phyloP scores from a whole-genome alignment of 352 stramenopile species.

The Globisporangium paroecandrum region DNA sequence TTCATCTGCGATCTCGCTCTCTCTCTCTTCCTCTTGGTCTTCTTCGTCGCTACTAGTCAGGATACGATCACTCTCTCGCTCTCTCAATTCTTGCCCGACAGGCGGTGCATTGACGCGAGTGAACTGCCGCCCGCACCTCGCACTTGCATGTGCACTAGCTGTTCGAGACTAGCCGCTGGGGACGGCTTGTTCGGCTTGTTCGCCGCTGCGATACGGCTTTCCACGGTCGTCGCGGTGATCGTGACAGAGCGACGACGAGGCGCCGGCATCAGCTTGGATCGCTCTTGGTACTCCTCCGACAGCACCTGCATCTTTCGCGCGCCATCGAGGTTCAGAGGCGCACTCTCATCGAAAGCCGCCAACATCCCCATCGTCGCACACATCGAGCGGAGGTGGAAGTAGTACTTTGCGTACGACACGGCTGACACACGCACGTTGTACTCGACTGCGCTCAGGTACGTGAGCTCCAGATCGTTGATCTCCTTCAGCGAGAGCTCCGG shows the following conservation, averaged over 20 bases:
- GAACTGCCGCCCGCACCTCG: slow-evolving; percentile 50
- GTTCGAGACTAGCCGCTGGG: slow-evolving; percentile 68
- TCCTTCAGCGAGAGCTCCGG: slow-evolving; percentile 88
- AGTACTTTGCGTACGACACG: slow-evolving; percentile 92
- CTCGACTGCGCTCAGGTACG: slow-evolving; percentile 88
- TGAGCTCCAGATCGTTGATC: slow-evolving; percentile 95
- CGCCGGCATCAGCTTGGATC: slow-evolving; percentile 68
- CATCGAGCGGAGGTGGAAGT: slow-evolving; percentile 96
- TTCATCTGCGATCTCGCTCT: not conserved
- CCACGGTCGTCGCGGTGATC: slow-evolving; percentile 55
- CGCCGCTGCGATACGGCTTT: slow-evolving; percentile 25
- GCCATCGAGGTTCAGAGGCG: slow-evolving; percentile 75
- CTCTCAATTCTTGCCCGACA: slow-evolving; percentile 37
- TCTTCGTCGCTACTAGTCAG: slow-evolving; percentile 18
- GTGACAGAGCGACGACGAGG: slow-evolving; percentile 75
- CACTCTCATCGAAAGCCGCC: slow-evolving; percentile 69
- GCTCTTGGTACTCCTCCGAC: slow-evolving; percentile 85
- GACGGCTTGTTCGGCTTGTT: slow-evolving; percentile 42
- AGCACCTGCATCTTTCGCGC: slow-evolving; percentile 86
- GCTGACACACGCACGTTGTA: slow-evolving; percentile 88
- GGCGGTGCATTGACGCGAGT: slow-evolving; percentile 50
- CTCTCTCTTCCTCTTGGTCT: slow-evolving; percentile 5
- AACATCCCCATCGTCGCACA: slow-evolving; percentile 87
- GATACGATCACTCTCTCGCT: slow-evolving; percentile 21
- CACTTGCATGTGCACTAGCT: slow-evolving; percentile 84